phyloP scores from a whole-genome alignment of 768 basidiomycete genomes.

The Mycena chlorophos region DNA sequence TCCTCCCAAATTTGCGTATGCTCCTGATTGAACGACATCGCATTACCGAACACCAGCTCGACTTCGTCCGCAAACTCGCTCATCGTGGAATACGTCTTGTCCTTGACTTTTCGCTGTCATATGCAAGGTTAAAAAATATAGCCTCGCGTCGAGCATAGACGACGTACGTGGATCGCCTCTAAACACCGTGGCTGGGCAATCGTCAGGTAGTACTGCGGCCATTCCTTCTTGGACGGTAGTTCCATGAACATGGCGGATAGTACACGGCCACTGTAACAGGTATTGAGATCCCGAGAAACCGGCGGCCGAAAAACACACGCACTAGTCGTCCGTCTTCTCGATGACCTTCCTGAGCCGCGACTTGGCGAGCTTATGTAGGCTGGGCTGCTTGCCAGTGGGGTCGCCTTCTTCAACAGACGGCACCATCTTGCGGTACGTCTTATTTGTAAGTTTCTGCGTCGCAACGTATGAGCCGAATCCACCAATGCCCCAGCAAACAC shows the following conservation, averaged over 20 bases:
- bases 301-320: slow-evolving; percentile 29
- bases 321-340: slow-evolving; percentile 72
- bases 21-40: slow-evolving; percentile 84
- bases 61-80: slow-evolving; percentile 83
- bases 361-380: slow-evolving; percentile 67
- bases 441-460: slow-evolving; percentile 50
- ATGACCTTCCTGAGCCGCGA: slow-evolving; percentile 69
- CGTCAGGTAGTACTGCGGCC: slow-evolving; percentile 76
- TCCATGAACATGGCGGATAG: slow-evolving; percentile 81
- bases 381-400: slow-evolving; percentile 51
- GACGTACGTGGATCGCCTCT: slow-evolving; percentile 71
- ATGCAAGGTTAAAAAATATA: slow-evolving; percentile 9
- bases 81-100: slow-evolving; percentile 69
- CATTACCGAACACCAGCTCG: slow-evolving; percentile 88
- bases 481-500: slow-evolving; percentile 29
- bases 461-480: slow-evolving; percentile 2
- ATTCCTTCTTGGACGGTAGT: slow-evolving; percentile 75
- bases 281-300: neutral
- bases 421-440: slow-evolving; percentile 48
- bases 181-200: slow-evolving; percentile 81
- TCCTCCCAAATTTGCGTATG: slow-evolving; percentile 83
- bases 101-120: slow-evolving; percentile 73
- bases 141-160: neutral
- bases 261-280: slow-evolving; percentile 56
- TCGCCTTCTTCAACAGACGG: slow-evolving; percentile 43